A percentile compares a stretch with the other conserved stretches of the same genome.
phyloP scores from a whole-genome alignment of 495 filamentous ascomycete species.

The Aspergillus leporis region DNA sequence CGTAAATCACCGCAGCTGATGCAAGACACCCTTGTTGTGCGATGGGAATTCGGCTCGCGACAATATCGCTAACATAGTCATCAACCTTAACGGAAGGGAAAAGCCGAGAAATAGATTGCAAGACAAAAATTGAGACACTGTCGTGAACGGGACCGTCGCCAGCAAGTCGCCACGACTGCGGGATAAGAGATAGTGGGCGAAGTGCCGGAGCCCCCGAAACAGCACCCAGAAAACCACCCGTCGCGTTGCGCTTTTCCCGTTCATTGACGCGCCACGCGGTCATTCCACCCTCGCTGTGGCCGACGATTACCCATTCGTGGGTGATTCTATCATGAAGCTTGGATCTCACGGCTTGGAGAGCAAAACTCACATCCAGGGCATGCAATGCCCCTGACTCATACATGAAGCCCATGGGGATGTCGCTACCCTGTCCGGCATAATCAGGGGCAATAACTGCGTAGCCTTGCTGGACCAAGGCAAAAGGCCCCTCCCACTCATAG shows the following conservation, averaged over 20 bases:
- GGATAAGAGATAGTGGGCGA: conserved; percentile 7
- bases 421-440: conserved; percentile 12
- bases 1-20: not conserved
- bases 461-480: conserved; percentile 8
- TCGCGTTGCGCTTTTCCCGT: not conserved
- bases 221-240: conserved; percentile 14
- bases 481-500: conserved; percentile 5
- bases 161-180: not conserved
- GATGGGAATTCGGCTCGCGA: not conserved
- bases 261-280: conserved; percentile 8
- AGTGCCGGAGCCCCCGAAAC: conserved; percentile 15
- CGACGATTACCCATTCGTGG: no score
- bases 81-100: no score
- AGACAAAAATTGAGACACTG: no score
- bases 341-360: not conserved
- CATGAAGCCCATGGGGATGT: conserved; percentile 2
- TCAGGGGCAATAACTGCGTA: conserved; percentile 13
- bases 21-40: conserved; percentile 6
- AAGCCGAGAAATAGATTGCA: no score
- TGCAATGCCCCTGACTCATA: conserved; percentile 4
- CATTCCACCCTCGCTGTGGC: conserved; percentile 12
- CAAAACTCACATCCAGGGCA: conserved; percentile 10
- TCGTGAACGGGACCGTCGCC: no score
- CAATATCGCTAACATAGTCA: no score
- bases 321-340: not conserved